Evolutionary conservation across 2,329 filamentous ascomycete genomes (phyloP).

Genomic region (Alternaria dauci): DNA sequence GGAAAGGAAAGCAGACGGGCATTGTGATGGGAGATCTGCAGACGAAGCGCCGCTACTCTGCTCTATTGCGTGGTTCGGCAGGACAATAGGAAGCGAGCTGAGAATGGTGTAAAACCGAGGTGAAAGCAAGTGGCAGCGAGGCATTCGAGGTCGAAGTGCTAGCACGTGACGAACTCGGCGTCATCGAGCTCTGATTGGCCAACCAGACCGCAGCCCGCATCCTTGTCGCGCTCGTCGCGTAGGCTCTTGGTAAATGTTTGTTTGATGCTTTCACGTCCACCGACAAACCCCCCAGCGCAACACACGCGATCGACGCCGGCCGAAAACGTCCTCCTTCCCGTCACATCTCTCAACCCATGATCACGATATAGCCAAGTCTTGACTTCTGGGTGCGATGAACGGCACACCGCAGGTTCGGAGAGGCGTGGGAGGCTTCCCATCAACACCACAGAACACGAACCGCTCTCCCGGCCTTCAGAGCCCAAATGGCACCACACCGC

Average conservation of each 20-base stretch:
- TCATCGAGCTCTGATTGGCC: constrained; percentile 30
- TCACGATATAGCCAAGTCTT: constrained; percentile 21
- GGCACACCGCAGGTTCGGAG: constrained; percentile 75
- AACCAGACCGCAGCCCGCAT: constrained; percentile 21
- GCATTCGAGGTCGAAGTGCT: background rate
- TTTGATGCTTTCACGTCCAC: constrained; percentile 29
- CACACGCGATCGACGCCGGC: constrained; percentile 18
- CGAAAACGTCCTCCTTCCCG: background rate
- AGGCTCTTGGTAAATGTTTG: constrained; percentile 34
- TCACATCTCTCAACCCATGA: constrained; percentile 27
- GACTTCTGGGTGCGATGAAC: constrained; percentile 73
- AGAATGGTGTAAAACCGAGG: constrained; percentile 8
- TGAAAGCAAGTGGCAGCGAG: constrained; percentile 3
- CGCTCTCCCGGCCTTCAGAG: constrained; percentile 38
- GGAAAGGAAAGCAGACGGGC: constrained; percentile 23
- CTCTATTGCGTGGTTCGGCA: constrained; percentile 18
- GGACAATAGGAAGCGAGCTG: constrained; percentile 1
- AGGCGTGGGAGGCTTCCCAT: constrained; percentile 78
- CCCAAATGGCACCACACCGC: constrained; percentile 34
- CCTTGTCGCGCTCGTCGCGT: constrained; percentile 38
- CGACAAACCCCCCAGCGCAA: constrained; percentile 17
- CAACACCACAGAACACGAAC: constrained; percentile 67
- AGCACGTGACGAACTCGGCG: constrained; percentile 26
- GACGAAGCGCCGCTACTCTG: constrained; percentile 1
- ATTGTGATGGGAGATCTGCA: constrained; percentile 21